Conservation (phyloP, 371 early-diverging fungal species). For the Mortierella sp. region DNA sequence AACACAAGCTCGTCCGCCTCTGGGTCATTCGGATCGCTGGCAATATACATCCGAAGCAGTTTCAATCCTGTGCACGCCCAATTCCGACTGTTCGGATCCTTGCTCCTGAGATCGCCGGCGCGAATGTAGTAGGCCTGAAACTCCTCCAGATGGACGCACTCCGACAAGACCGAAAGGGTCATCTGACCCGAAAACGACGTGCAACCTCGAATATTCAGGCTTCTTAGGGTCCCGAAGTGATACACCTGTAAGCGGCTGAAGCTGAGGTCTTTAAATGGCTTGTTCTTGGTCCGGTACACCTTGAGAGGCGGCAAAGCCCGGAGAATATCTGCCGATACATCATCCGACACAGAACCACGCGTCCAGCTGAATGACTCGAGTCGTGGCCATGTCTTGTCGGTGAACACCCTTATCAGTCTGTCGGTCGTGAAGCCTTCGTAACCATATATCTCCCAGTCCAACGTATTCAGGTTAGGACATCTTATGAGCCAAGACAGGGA, state of each 20-base stretch:
- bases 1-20: neutral
- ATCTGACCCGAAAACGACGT: neutral
- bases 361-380: neutral
- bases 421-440: neutral
- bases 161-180: neutral
- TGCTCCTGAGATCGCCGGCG: neutral
- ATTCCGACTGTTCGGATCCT: too few species aligned
- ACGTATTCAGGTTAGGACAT: neutral
- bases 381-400: neutral
- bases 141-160: neutral
- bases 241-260: neutral
- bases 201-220: neutral
- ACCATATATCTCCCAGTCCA: neutral
- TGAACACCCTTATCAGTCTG: neutral
- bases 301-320: neutral
- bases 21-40: neutral
- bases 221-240: neutral
- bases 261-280: neutral
- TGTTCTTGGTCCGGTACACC: neutral
- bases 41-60: neutral
- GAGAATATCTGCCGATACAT: neutral
- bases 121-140: neutral
- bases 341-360: neutral
- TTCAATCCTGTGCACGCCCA: neutral
- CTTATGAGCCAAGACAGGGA: neutral